phyloP scores from a whole-genome alignment of 169 alveolate genomes.

The Amoebophrya sp. region DNA sequence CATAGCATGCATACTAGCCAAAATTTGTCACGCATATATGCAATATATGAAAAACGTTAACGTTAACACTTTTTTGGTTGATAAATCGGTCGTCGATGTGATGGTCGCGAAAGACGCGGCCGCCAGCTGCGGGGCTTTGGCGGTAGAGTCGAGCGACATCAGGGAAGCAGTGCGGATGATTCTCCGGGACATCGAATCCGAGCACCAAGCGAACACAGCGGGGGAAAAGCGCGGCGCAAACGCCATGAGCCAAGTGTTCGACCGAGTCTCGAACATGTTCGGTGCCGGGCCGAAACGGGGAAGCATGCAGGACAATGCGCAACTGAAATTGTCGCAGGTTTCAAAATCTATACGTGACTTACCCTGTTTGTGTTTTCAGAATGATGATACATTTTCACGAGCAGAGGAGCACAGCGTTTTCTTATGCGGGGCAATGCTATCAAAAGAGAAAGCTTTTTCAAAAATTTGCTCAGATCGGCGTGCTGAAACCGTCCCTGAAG shows the following conservation, averaged over 20 bases:
- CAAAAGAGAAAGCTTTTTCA: too few relatives aligned
- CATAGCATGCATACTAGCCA: too few relatives aligned
- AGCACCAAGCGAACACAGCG: background rate
- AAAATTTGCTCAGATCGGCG: constrained; percentile 2
- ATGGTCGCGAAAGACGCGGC: background rate
- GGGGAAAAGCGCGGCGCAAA: background rate
- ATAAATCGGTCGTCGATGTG: background rate
- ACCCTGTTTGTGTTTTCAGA: too few relatives aligned
- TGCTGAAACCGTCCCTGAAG: background rate
- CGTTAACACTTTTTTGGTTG: background rate
- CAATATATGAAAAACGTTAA: too few relatives aligned
- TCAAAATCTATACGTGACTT: too few relatives aligned
- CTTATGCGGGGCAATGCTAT: too few relatives aligned
- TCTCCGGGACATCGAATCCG: background rate
- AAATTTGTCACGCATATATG: too few relatives aligned
- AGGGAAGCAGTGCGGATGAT: background rate
- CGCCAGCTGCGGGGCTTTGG: background rate
- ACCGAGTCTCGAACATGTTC: background rate
- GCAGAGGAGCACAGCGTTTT: too few relatives aligned
- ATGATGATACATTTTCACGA: too few relatives aligned
- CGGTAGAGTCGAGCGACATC: background rate
- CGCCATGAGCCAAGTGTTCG: background rate
- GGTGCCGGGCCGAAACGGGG: background rate
- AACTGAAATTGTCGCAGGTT: background rate
- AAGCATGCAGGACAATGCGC: background rate